phyloP scores from a whole-genome alignment of 768 basidiomycete genomes.

The Russula virescens region DNA sequence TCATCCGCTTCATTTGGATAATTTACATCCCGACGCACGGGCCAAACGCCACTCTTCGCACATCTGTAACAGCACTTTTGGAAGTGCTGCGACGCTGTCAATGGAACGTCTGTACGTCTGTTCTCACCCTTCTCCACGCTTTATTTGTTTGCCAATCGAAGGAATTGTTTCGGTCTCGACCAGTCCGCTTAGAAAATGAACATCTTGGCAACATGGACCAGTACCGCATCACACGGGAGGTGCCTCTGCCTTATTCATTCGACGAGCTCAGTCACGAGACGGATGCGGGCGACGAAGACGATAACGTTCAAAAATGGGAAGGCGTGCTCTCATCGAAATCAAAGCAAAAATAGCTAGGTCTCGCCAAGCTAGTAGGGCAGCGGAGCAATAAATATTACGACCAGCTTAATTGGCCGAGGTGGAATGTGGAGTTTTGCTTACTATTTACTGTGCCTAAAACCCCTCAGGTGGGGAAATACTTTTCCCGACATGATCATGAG shows the following conservation, averaged over 20 bases:
- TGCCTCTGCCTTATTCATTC: constrained; percentile 72
- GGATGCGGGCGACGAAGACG: constrained; percentile 39
- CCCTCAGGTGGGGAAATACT: too few species aligned
- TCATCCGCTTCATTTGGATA: constrained; percentile 80
- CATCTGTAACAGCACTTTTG: constrained; percentile 61
- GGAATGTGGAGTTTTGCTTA: not conserved
- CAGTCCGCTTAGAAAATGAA: constrained; percentile 84
- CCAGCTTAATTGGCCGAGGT: not conserved
- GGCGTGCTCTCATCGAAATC: not conserved
- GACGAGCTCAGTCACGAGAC: constrained; percentile 39
- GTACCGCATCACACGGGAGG: constrained; percentile 81
- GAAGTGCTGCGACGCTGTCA: constrained; percentile 79
- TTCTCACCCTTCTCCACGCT: not conserved
- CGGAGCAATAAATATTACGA: not conserved
- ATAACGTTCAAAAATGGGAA: constrained; percentile 1
- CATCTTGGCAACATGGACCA: constrained; percentile 92
- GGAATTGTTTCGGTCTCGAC: too few species aligned
- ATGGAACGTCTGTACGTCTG: constrained; percentile 84
- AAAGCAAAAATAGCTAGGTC: not conserved
- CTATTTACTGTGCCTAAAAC: too few species aligned
- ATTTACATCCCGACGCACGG: constrained; percentile 58
- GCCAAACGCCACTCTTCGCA: constrained; percentile 46
- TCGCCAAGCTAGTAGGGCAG: not conserved
- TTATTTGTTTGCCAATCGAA: constrained; percentile 6
- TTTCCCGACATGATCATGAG: too few species aligned